Evolutionary conservation across 768 basidiomycete genomes (phyloP), one percentile per base, ranked within the genome.

Genomic region (Scleroderma citrinum): DNA sequence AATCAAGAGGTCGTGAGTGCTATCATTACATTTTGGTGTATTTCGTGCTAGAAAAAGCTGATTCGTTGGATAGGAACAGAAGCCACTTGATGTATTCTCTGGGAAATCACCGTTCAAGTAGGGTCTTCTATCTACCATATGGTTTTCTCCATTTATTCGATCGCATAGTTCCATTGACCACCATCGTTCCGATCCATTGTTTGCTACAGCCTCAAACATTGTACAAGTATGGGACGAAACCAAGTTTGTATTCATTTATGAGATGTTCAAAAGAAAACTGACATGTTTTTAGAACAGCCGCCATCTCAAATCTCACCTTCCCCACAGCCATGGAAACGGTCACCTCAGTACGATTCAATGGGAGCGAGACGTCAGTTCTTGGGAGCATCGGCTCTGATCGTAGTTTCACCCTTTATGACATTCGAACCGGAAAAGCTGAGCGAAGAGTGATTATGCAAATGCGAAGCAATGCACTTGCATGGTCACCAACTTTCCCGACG

Each of bases 181-280:
- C 62, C 96, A 98, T 63, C 79, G 86, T 40, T 80, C 81, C 31
- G 88, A 94, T 50, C 74, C 85, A n/a, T 67, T 92, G 4, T 99
- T 99, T 58, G 95, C 93, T 1, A 94, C 95, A 0, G 93, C 92
- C 2, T 95, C 92, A 0, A 91, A 86, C 57, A 77, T 80, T 42
- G 93, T 99, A 7, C 95, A 98, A 65, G 77, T 99, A 56, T 99
- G 96, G 96, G 96, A 99, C 58, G 92, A 97, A 68, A 94, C 86
- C 32, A 92, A 92, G 89, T 92, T 31, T 14, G 2, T 56, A 36
- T 30, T 39, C 37, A 36, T 14, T 19, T 20, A 8, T 35, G 11
- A 16, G 14, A 14, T 17, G 13, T 35, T 20, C 46, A 1, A 17
- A n/a, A 34, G 8, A 26, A 19, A 36, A 24, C 32, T 65, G 5